Conservation (phyloP, 495 filamentous ascomycete genomes). For the Hypoxylon subgilvum region DNA sequence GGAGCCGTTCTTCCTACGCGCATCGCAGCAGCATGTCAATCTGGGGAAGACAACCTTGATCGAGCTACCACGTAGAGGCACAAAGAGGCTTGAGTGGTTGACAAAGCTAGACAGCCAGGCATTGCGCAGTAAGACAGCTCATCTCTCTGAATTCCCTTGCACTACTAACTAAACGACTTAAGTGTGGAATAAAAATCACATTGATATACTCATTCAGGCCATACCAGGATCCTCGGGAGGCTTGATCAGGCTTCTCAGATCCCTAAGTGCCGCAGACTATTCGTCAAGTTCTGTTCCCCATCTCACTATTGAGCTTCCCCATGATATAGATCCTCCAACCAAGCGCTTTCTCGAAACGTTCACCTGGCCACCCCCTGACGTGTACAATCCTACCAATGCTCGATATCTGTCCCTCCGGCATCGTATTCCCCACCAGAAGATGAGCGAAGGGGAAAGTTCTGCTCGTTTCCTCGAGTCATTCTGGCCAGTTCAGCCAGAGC, state of each 20-base stretch:
- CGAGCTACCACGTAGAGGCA: conserved; percentile 65
- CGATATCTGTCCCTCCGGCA: conserved; percentile 71
- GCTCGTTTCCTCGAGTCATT: conserved; percentile 79
- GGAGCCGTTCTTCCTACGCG: conserved; percentile 61
- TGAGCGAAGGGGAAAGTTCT: conserved; percentile 68
- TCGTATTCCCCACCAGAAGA: conserved; percentile 62
- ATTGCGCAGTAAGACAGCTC: conserved; percentile 61
- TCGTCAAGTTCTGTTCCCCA: conserved; percentile 66
- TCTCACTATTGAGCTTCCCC: conserved; percentile 80
- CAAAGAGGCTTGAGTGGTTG: conserved; percentile 73
- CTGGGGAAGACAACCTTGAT: conserved; percentile 61
- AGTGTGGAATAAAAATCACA: conserved; percentile 76
- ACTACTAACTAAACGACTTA: conserved; percentile 29
- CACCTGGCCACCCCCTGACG: conserved; percentile 64
- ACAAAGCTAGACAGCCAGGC: conserved; percentile 74
- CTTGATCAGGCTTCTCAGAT: conserved; percentile 73
- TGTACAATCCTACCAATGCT: conserved; percentile 44
- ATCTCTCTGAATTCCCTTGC: neutral
- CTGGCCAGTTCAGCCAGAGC: conserved; percentile 66
- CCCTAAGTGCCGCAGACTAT: conserved; percentile 75
- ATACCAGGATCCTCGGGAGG: conserved; percentile 69
- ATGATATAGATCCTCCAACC: conserved; percentile 65
- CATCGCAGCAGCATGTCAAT: conserved; percentile 53
- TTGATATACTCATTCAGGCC: conserved; percentile 83
- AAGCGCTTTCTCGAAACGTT: conserved; percentile 65